Evolutionary conservation across 78 protist species (phyloP), one percentile per base, ranked within the genome.

Genomic region (Cavenderia fasciculata): DNA sequence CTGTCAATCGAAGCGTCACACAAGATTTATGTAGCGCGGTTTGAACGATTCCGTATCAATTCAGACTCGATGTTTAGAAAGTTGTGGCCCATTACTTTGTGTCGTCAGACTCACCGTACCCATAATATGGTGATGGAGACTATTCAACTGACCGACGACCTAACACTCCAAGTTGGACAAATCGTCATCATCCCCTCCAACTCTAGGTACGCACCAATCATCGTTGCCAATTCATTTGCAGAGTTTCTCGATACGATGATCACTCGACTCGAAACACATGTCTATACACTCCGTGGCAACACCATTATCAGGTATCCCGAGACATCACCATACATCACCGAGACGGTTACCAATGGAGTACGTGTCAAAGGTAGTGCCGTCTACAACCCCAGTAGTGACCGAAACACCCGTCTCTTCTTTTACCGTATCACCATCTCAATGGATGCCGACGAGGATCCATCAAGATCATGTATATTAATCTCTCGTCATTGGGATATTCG

Each of bases 401-500:
- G 8, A 19, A 29, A 40, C 5, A 7, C 40, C 25, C 19, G 38
- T 16, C 11, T 66, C 1, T 77, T 77, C 40, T 77, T 51, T 29
- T 77, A 77, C 36, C 27, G 87, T 25, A 51, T 77, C 0, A 49
- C 87, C 11, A 65, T 77, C 2, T 63, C 54, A 19, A 77, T 77
- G 87, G 87, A 77, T 31, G 34, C 43, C 47, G 65, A 63, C 38
- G 87, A 77, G 27, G 87, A 77, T 25, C 52, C 43, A 77, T 41
- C 25, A 0, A 31, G 34, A 12, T 65, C 87, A 19, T 43, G 65
- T 46, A 34, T 29, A 49, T 43, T 77, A 31, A 23, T 52, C 1
- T 3, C 47, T 21, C 31, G 87, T 14, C 51, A 49, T 31, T 77
- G 87, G 87, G 51, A 25, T 59, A 57, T 74, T 38, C 16, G 25